Percentiles rank a stretch among this genome's conserved stretches.
phyloP scores from a whole-genome alignment of 352 stramenopile species.

The Thalassiosira mediterranea region DNA sequence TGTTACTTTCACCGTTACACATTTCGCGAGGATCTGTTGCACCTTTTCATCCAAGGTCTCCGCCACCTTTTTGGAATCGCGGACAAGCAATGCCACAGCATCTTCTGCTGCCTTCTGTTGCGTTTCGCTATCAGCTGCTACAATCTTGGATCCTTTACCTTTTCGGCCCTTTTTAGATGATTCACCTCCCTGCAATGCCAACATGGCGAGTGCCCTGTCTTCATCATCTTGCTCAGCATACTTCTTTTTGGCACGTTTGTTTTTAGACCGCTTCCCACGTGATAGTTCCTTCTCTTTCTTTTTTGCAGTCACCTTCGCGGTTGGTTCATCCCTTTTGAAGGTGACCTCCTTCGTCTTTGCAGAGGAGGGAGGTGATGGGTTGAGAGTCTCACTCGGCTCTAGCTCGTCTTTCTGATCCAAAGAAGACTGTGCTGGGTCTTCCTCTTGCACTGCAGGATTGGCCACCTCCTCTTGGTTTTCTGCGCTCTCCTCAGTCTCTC shows the following conservation, averaged over 20 bases:
- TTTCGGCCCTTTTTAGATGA: slow-evolving; percentile 58
- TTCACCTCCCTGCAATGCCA: slow-evolving; percentile 86
- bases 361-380: too few species aligned
- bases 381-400: background rate
- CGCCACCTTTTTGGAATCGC: slow-evolving; percentile 60
- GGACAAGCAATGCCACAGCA: slow-evolving; percentile 67
- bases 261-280: slow-evolving; percentile 92
- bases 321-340: slow-evolving; percentile 13
- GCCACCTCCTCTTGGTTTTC: slow-evolving; percentile 16
- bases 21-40: slow-evolving; percentile 58
- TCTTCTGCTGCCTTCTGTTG: slow-evolving; percentile 69
- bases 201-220: slow-evolving; percentile 91
- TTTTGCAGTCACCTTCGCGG: slow-evolving; percentile 14
- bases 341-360: slow-evolving; percentile 11
- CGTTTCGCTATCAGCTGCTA: slow-evolving; percentile 47
- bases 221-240: slow-evolving; percentile 97
- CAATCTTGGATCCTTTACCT: slow-evolving; percentile 40
- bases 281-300: slow-evolving; percentile 77
- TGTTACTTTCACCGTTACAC: slow-evolving; percentile 59
- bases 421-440: too few species aligned
- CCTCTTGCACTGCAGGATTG: background rate
- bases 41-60: slow-evolving; percentile 62
- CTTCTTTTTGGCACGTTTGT: slow-evolving; percentile 94
- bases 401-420: slow-evolving; percentile 2
- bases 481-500: slow-evolving; percentile 11